Evolutionary conservation across 768 basidiomycete genomes (phyloP), one percentile per base, ranked within the genome.

Genomic region (Lactarius psammicola): DNA sequence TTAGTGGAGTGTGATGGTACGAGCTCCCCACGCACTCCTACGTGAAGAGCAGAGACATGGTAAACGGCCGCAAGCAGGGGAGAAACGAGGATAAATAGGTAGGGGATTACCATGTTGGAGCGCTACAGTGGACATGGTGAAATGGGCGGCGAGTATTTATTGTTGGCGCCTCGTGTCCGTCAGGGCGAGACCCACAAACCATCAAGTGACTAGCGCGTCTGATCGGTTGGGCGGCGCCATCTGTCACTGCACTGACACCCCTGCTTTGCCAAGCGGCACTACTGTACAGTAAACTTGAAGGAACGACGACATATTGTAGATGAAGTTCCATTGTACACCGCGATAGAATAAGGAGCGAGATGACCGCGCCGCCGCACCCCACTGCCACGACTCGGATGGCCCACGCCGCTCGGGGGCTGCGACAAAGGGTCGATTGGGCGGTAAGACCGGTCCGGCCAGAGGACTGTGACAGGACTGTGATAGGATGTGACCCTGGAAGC

Each of bases 1-100:
- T 57, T 57, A 4, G 34, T 18, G 15, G 56, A 6, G 6, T 38
- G 56, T 23, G 56, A 28, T n/a, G 34, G 33, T 13, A 73, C 36
- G 63, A 78, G 72, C 54, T 70, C 68, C 18, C 66, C 67, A 26
- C 76, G 70, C 31, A 60, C 28, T 31, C 17, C 40, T n/a, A 44
- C 23, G 33, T 28, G 42, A 28, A 60, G n/a, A 23, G 59, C 59
- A 13, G 59, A 36, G 28, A 60, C 59, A 46, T 26, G 56, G 23
- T 6, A 23, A 38, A 57, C n/a, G 34, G 54, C 30, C 54, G 4
- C 30, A 10, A 55, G 54, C 18, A 55, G 54, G 3, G 54, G 31
- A 1, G 6, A 33, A 33, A 33, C 18, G 17, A 55, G 30, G 53
- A 31, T 15, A 20, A 55, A 31, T 17, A 31, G 54, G 30, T 55